Conservation (phyloP, 2,329 filamentous ascomycete genomes). For the Nemania sp. region DNA sequence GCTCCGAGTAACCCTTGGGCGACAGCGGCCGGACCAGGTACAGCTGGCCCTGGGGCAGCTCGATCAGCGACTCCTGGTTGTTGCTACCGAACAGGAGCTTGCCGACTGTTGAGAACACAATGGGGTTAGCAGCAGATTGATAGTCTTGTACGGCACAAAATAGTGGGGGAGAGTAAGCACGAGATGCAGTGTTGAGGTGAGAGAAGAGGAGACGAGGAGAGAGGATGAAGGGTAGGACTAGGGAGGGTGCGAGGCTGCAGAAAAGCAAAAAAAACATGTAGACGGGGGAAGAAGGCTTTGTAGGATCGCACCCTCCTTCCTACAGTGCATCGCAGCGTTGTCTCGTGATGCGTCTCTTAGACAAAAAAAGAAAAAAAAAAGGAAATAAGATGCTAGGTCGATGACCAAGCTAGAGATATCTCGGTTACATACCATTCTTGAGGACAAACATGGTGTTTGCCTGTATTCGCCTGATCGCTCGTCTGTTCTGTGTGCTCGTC, state of each 20-base stretch:
- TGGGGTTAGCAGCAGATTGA: neutral
- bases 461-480: no score
- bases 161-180: neutral
- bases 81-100: constrained; percentile 89
- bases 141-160: no score
- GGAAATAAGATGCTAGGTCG: constrained; percentile 11
- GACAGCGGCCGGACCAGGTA: constrained; percentile 95
- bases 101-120: constrained; percentile 62
- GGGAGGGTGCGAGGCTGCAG: no score
- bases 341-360: no score
- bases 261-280: no score
- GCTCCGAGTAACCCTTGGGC: constrained; percentile 96
- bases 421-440: constrained; percentile 44
- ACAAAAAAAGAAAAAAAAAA: neutral
- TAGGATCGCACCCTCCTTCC: no score
- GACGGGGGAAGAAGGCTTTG: no score
- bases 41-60: constrained; percentile 92
- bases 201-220: neutral
- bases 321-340: no score
- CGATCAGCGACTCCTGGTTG: constrained; percentile 90
- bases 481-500: no score
- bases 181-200: neutral
- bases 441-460: constrained; percentile 46
- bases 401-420: no score
- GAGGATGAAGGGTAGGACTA: neutral